Base-by-base conservation (phyloP, 352 stramenopile species). In the Globisporangium paddicum region DNA sequence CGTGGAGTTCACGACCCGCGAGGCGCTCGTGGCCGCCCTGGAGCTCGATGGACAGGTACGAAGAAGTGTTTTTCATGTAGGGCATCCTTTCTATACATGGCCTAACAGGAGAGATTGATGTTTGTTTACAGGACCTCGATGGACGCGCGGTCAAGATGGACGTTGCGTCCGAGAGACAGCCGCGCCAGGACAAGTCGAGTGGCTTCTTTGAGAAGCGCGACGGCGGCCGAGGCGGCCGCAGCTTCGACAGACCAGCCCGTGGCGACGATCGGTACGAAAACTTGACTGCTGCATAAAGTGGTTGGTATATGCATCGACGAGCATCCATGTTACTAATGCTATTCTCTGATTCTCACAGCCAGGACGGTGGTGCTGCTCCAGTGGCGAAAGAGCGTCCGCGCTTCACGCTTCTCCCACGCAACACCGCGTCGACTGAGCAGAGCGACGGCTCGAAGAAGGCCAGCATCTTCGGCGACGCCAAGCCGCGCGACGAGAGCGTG, bases 391-490 rank as follows among this genome's bases (percentile, higher is more conserved):
- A 90, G 61, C 84, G 86, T 21, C 79, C 69, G 25, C 79, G 73
- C 53, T 59, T 96, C 51, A 75, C 67, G 21, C 55, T 96, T 25
- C 53, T 77, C 41, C 82, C 86, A 19, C 84, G 86, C 23, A 51
- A 46, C 47, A 69, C 73, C 11, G 66, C 73, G 26, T 75, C 79
- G 1, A 71, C 60, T 0, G 73, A 86, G 34, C 56, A 66, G 30
- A 52, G 64, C 30, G 63, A 73, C 30, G 60, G 48, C 18, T 55
- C 73, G 23, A 51, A 61, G 47, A 88, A 82, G 44, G 64, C 75
- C 19, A 93, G 68, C 64, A 86, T 89, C 55, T 96, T 96, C 52
- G 86, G 86, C 16, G 76, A 93, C n/a, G 86, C 86, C 19, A 96
- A 94, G 68, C 84, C 86, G 3, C 85, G 82, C 32, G 85, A 94